Conservation (phyloP, 2,329 filamentous ascomycete species). For the Elsinoe perseae region DNA sequence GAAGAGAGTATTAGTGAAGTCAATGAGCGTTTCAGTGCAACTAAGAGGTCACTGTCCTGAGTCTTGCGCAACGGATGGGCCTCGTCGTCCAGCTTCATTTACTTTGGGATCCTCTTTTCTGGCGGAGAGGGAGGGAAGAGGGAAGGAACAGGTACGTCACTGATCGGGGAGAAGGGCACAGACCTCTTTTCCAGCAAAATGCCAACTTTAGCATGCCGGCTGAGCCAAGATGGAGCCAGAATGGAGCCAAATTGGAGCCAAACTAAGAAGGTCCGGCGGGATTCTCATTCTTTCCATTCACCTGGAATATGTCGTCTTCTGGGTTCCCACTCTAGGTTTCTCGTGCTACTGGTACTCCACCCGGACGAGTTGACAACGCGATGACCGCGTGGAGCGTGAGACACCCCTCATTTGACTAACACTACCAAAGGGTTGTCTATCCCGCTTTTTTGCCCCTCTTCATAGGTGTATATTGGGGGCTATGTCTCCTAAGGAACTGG, state of each 20-base stretch:
- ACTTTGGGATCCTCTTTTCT: background rate
- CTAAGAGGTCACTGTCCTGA: background rate
- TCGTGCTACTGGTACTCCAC: too few species aligned
- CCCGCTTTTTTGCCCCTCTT: slow-evolving; percentile 1
- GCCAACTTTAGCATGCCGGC: slow-evolving; percentile 9
- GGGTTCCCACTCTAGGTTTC: too few species aligned
- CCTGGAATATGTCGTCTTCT: background rate
- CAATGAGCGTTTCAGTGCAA: slow-evolving; percentile 7
- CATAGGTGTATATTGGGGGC: too few species aligned
- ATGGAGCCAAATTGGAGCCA: background rate
- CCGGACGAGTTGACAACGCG: background rate
- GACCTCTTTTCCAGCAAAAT: background rate
- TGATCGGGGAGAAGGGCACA: slow-evolving; percentile 3
- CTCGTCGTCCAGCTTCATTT: background rate
- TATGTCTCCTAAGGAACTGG: background rate
- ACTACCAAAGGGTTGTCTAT: background rate
- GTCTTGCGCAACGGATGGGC: background rate
- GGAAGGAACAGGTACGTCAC: slow-evolving; percentile 11
- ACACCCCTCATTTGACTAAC: slow-evolving; percentile 9
- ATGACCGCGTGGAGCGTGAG: background rate
- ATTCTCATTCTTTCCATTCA: background rate
- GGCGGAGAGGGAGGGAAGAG: background rate
- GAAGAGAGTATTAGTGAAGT: background rate
- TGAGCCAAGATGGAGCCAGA: too few species aligned
- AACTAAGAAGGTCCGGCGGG: slow-evolving; percentile 5